Conservation (phyloP, 257 asterid genomes). For the Solanum verrucosum region DNA sequence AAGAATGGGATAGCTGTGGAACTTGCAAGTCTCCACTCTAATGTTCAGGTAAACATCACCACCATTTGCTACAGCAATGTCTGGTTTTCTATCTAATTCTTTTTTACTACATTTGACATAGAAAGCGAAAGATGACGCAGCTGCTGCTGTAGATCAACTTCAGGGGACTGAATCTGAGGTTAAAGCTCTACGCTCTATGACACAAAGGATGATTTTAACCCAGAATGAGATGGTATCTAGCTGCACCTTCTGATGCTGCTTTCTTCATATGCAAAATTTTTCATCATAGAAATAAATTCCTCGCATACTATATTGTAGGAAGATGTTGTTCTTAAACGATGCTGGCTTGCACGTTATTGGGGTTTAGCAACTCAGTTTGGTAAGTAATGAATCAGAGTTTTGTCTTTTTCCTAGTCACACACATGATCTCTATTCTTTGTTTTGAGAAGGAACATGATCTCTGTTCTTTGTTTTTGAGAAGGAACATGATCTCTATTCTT, state of each 20-base stretch:
- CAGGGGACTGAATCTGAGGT: conserved; percentile 68
- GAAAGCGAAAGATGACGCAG: conserved; percentile 66
- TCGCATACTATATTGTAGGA: conserved; percentile 49
- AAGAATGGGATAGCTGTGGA: conserved; percentile 67
- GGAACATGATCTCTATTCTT: not conserved
- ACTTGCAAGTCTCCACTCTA: conserved; percentile 51
- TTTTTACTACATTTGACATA: conserved; percentile 23
- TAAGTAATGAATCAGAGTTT: conserved; percentile 14
- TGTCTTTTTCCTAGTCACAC: not conserved
- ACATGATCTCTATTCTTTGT: not conserved
- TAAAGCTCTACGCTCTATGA: conserved; percentile 75
- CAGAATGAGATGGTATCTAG: conserved; percentile 80
- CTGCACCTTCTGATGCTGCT: conserved; percentile 2
- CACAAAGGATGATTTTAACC: conserved; percentile 90
- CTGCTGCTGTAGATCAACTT: conserved; percentile 52
- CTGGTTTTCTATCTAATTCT: conserved; percentile 9
- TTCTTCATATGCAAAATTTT: not conserved
- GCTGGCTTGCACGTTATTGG: conserved; percentile 99
- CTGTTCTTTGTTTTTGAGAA: not conserved
- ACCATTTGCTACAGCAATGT: conserved; percentile 3
- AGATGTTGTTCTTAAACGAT: conserved; percentile 96
- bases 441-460: not conserved
- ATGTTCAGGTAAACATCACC: conserved; percentile 44
- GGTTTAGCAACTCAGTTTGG: conserved; percentile 86
- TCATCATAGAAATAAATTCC: not conserved